These are phyloP conservation scores for Linnemannia schmuckeri DNA, from an alignment of 192 early-diverging fungal species.

Conservation along the genomic window DNA sequence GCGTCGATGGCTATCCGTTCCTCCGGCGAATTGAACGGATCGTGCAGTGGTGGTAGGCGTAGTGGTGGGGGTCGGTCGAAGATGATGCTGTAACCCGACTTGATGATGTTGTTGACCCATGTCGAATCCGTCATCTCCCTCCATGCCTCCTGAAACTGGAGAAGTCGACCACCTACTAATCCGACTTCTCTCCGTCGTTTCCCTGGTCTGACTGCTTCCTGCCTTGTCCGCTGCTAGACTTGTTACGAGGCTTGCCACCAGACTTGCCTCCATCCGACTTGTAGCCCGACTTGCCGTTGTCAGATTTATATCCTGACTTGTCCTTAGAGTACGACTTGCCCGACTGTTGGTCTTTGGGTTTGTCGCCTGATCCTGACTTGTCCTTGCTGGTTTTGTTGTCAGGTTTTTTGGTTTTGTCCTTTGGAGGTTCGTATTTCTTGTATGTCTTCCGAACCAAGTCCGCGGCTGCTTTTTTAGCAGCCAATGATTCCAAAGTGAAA, in stretches of 20 bases:
- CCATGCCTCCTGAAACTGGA: too few relatives aligned
- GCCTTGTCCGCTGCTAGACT: background rate
- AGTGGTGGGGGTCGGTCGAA: too few relatives aligned
- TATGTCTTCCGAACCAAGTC: background rate
- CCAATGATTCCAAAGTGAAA: background rate
- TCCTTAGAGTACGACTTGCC: background rate
- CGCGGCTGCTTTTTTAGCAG: background rate
- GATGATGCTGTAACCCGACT: too few relatives aligned
- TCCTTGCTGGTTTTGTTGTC: slow-evolving; percentile 4
- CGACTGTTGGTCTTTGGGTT: background rate
- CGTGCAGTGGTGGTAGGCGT: too few relatives aligned
- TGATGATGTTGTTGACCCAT: too few relatives aligned
- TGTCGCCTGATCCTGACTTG: background rate
- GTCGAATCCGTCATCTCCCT: too few relatives aligned
- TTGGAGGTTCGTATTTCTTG: background rate
- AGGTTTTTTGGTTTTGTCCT: background rate
- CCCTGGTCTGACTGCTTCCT: background rate
- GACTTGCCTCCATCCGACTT: background rate
- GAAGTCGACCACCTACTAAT: too few relatives aligned
- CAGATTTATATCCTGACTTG: background rate
- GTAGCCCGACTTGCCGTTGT: background rate
- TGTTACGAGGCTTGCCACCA: too few relatives aligned
- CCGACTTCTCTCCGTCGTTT: too few relatives aligned
- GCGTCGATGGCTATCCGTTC: background rate
- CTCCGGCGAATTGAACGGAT: too few relatives aligned